A percentile compares a stretch with the other conserved stretches of the same genome.
These are phyloP conservation scores for Staphylotrichum longicolle DNA, from an alignment of 495 filamentous ascomycete species.

Conservation along the genomic window DNA sequence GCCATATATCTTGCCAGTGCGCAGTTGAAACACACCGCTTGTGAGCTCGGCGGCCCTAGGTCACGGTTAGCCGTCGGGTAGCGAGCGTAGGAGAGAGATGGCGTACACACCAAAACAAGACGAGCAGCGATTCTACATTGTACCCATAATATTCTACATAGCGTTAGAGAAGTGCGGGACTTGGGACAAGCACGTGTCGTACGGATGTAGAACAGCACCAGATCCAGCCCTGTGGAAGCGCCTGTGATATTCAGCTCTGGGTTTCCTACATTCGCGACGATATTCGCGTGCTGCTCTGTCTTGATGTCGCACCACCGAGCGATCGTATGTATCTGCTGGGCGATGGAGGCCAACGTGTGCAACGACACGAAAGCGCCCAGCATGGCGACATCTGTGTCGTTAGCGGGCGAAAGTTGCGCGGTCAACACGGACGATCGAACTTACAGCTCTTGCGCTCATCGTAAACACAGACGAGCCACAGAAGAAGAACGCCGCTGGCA, in stretches of 20 bases:
- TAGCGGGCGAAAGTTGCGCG: slow-evolving; percentile 13
- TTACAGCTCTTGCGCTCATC: slow-evolving; percentile 49
- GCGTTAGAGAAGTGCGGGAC: not conserved
- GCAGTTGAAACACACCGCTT: slow-evolving; percentile 39
- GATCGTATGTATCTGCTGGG: slow-evolving; percentile 48
- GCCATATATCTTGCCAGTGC: slow-evolving; percentile 20
- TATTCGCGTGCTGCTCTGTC: slow-evolving; percentile 40
- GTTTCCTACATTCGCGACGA: slow-evolving; percentile 34
- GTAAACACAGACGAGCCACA: slow-evolving; percentile 44
- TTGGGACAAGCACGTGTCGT: slow-evolving; percentile 5
- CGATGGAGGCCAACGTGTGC: slow-evolving; percentile 42
- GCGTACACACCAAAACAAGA: slow-evolving; percentile 43
- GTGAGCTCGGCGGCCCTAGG: slow-evolving; percentile 42
- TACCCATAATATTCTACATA: slow-evolving; percentile 49
- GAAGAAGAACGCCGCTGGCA: slow-evolving; percentile 33
- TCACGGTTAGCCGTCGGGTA: not conserved
- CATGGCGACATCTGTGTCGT: slow-evolving; percentile 43
- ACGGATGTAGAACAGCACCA: slow-evolving; percentile 51
- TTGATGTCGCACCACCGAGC: slow-evolving; percentile 44
- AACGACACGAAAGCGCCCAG: slow-evolving; percentile 41
- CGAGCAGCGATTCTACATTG: slow-evolving; percentile 47
- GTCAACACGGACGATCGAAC: not conserved
- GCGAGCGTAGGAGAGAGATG: not conserved
- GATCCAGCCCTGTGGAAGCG: slow-evolving; percentile 42
- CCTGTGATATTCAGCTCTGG: slow-evolving; percentile 49